phyloP scores from a whole-genome alignment of 371 early-diverging fungal species.

The Funneliformis caledonium region DNA sequence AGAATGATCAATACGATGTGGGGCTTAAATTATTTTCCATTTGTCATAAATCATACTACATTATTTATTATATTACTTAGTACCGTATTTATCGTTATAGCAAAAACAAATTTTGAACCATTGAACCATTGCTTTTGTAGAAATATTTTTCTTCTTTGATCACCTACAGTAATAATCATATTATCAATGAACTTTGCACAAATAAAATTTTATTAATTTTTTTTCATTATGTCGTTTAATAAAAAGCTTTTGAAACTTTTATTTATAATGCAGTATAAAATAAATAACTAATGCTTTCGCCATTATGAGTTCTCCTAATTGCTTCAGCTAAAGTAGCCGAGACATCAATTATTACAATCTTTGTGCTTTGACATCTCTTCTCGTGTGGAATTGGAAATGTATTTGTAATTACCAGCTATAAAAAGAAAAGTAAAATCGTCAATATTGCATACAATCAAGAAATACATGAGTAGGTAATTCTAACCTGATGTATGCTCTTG shows the following conservation, averaged over 20 bases:
- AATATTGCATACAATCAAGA: background rate
- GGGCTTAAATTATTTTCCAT: no score
- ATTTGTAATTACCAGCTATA: conserved; percentile 90
- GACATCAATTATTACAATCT: conserved; percentile 89
- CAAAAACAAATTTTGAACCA: no score
- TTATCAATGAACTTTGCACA: no score
- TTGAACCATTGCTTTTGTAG: no score
- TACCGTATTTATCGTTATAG: no score
- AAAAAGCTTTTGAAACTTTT: background rate
- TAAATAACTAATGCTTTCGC: conserved; percentile 93
- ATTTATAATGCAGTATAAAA: conserved; percentile 54
- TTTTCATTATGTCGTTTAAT: no score
- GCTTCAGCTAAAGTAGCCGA: conserved; percentile 93
- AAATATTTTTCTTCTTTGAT: no score
- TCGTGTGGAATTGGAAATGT: conserved; percentile 87
- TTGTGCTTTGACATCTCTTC: conserved; percentile 72
- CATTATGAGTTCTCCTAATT: conserved; percentile 97
- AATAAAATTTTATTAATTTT: no score
- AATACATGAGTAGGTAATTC: background rate
- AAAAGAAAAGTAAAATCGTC: conserved; percentile 3
- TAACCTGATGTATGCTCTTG: conserved; percentile 79
- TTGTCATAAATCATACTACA: no score
- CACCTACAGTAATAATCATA: no score
- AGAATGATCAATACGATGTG: background rate
- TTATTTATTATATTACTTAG: no score